Evolutionary conservation across 2,329 filamentous ascomycete genomes (phyloP).

Genomic region (Penicillium sp.): DNA sequence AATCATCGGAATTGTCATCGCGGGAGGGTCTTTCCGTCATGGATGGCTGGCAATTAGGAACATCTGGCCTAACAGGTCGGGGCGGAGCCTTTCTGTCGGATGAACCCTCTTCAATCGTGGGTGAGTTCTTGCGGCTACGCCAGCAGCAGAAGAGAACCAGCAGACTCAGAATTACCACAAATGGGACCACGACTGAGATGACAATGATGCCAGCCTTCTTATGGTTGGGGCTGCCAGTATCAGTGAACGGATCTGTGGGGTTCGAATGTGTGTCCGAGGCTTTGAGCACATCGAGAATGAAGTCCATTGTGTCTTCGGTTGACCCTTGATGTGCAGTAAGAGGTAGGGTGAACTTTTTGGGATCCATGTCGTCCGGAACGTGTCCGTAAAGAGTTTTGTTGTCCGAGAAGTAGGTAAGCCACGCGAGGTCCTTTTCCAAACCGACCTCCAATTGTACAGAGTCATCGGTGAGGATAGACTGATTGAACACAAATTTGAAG

Average conservation of each 20-base stretch:
- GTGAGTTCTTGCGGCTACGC: slow-evolving; percentile 31
- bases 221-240: slow-evolving; percentile 18
- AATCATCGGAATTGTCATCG: slow-evolving; percentile 22
- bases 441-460: slow-evolving; percentile 45
- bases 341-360: slow-evolving; percentile 42
- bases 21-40: slow-evolving; percentile 18
- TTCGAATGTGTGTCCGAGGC: slow-evolving; percentile 18
- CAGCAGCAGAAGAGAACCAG: slow-evolving; percentile 36
- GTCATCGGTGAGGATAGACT: slow-evolving; percentile 41
- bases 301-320: slow-evolving; percentile 42
- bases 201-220: slow-evolving; percentile 40
- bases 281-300: slow-evolving; percentile 41
- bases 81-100: slow-evolving; percentile 25
- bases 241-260: slow-evolving; percentile 19
- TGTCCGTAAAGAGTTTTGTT: slow-evolving; percentile 48
- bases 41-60: slow-evolving; percentile 27
- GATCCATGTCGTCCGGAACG: slow-evolving; percentile 43
- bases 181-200: slow-evolving; percentile 36
- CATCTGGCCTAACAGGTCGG: slow-evolving; percentile 20
- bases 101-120: slow-evolving; percentile 22
- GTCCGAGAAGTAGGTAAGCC: slow-evolving; percentile 50
- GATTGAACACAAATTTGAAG: slow-evolving; percentile 50
- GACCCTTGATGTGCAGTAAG: slow-evolving; percentile 44
- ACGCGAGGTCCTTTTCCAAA: slow-evolving; percentile 41
- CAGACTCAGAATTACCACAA: slow-evolving; percentile 28